A percentile compares a stretch with the other conserved stretches of the same genome.
phyloP scores from a whole-genome alignment of 164 flowering plant genomes.

The Tetracentron sinense region DNA sequence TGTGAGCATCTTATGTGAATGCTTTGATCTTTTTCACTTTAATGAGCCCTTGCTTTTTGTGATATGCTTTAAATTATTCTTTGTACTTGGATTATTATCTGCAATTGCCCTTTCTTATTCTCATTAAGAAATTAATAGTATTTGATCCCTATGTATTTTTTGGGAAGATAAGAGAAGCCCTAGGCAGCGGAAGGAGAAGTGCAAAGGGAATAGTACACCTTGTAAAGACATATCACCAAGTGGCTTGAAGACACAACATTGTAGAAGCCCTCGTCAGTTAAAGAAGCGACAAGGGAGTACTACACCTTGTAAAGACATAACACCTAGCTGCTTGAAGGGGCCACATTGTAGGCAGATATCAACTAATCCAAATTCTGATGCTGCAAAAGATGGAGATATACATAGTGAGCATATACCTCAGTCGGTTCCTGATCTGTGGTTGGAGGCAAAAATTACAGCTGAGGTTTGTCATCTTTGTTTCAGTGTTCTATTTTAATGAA shows the following conservation, averaged over 20 bases:
- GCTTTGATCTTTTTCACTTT: too few species aligned
- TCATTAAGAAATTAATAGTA: background rate
- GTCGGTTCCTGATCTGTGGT: conserved; percentile 53
- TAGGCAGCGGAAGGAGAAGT: conserved; percentile 35
- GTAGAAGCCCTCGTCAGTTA: too few species aligned
- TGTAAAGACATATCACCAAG: conserved; percentile 22
- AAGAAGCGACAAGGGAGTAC: conserved; percentile 34
- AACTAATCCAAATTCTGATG: conserved; percentile 11
- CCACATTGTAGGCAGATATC: conserved; percentile 13
- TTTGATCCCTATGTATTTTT: background rate
- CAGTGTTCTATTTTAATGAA: background rate
- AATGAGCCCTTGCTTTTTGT: too few species aligned
- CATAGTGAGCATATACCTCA: conserved; percentile 24
- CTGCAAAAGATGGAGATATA: conserved; percentile 11
- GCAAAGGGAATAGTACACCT: conserved; percentile 35
- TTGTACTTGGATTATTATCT: background rate
- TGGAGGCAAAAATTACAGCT: conserved; percentile 73
- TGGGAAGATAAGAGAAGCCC: conserved; percentile 32
- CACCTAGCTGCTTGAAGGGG: conserved; percentile 23
- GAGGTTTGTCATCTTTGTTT: conserved; percentile 48
- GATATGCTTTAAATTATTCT: too few species aligned
- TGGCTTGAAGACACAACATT: conserved; percentile 23
- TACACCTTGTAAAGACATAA: conserved; percentile 35
- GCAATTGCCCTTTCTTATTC: background rate
- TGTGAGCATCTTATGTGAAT: too few species aligned